Conservation (phyloP, 139 green algal genomes). For the Closterium sp. region DNA sequence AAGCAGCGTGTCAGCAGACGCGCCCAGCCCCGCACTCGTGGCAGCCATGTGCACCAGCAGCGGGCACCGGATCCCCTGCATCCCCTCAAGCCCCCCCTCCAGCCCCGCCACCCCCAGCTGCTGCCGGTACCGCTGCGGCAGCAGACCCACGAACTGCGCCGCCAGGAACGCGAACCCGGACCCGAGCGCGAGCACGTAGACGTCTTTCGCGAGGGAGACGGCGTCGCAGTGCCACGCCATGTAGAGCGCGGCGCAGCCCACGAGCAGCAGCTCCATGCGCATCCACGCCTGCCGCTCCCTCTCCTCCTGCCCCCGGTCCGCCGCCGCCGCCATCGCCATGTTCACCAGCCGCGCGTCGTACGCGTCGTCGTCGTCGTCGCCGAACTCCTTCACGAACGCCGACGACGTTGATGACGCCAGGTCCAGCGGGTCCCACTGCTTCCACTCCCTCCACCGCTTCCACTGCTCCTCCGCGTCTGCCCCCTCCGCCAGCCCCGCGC, state of each 20-base stretch:
- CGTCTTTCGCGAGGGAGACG: background rate
- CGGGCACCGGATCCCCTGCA: background rate
- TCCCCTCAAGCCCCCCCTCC: background rate
- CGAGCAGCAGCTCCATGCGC: background rate
- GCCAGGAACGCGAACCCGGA: background rate
- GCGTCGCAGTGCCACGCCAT: slow-evolving; percentile 4
- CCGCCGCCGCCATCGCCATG: background rate
- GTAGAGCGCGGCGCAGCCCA: background rate
- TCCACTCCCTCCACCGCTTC: background rate
- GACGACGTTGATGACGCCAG: background rate
- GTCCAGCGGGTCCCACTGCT: background rate
- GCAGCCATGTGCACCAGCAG: background rate
- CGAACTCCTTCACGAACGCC: background rate
- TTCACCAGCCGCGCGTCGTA: background rate
- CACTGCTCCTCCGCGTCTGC: background rate
- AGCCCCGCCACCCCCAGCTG: background rate
- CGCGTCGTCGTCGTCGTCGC: background rate
- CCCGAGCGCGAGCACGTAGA: background rate
- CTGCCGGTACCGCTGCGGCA: background rate
- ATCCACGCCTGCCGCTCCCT: background rate
- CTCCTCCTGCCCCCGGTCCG: background rate
- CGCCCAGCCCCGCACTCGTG: background rate
- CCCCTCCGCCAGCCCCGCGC: background rate
- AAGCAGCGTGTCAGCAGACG: background rate
- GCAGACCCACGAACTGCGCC: background rate